Evolutionary conservation across 75 land plant species (phyloP).

Genomic region (Pinus tabuliformis): DNA sequence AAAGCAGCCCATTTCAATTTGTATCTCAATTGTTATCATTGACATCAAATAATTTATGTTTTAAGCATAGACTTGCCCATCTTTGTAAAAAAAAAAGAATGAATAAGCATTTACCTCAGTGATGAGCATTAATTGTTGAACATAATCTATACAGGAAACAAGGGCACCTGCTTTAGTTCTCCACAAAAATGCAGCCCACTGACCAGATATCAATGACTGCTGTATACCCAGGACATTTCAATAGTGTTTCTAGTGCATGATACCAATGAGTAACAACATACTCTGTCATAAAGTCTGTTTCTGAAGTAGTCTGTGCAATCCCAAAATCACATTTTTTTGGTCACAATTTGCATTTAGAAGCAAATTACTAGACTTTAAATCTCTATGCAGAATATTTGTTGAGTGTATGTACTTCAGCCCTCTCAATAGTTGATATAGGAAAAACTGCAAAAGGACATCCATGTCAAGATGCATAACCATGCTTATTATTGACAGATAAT

Average conservation of each 20-base stretch:
- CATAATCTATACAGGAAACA: constrained; percentile 90
- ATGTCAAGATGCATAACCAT: neutral
- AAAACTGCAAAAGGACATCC: constrained; percentile 55
- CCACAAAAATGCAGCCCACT: constrained; percentile 90
- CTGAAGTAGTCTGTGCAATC: constrained; percentile 90
- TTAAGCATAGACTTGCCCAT: neutral
- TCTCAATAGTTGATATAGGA: constrained; percentile 81
- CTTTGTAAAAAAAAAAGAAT: neutral
- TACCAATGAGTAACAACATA: constrained; percentile 99
- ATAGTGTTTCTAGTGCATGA: constrained; percentile 85
- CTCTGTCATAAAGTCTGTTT: constrained; percentile 97
- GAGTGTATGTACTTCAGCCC: constrained; percentile 95
- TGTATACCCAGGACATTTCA: constrained; percentile 88
- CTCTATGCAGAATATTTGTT: constrained; percentile 89
- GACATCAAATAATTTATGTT: neutral
- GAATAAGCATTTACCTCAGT: constrained; percentile 60
- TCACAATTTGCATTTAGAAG: constrained; percentile 93
- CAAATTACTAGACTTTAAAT: constrained; percentile 91
- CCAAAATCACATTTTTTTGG: constrained; percentile 89
- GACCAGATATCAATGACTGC: constrained; percentile 90
- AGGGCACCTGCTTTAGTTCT: constrained; percentile 69
- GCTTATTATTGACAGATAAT: neutral
- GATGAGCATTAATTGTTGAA: constrained; percentile 77
- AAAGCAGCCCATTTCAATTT: neutral
- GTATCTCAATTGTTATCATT: neutral